These are phyloP conservation scores for Logfia minima DNA, from an alignment of 129 eudicot species.

Conservation along the genomic window DNA sequence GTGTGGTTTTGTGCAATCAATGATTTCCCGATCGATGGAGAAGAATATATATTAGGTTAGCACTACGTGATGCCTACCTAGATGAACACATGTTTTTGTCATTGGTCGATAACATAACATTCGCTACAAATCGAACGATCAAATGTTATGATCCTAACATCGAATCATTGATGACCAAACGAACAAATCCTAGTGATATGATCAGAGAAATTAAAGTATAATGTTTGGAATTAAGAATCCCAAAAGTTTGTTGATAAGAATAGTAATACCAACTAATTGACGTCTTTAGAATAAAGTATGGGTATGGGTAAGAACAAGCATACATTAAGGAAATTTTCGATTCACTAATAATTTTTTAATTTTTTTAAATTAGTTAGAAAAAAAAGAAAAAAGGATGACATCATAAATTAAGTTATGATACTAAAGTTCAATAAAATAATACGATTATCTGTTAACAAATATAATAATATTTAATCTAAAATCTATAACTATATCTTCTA, in stretches of 20 bases:
- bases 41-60: conserved; percentile 16
- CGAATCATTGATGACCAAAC: conserved; percentile 12
- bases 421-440: no score
- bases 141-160: neutral
- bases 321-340: neutral
- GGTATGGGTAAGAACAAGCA: conserved; percentile 30
- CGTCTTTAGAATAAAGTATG: conserved; percentile 14
- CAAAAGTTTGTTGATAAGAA: conserved; percentile 33
- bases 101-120: conserved; percentile 5
- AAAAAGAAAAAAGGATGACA: no score
- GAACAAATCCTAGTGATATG: conserved; percentile 25
- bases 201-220: conserved; percentile 25
- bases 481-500: no score
- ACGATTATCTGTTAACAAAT: no score
- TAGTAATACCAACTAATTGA: conserved; percentile 17
- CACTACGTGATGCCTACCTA: conserved; percentile 3
- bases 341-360: no score
- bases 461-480: no score
- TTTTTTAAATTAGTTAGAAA: no score
- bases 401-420: no score
- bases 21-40: neutral
- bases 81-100: conserved; percentile 21
- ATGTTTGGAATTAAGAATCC: conserved; percentile 21
- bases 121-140: neutral
- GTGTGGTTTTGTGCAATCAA: conserved; percentile 23